Base-by-base conservation (phyloP, 2,329 filamentous ascomycete species). In the Fusarium begoniae region DNA sequence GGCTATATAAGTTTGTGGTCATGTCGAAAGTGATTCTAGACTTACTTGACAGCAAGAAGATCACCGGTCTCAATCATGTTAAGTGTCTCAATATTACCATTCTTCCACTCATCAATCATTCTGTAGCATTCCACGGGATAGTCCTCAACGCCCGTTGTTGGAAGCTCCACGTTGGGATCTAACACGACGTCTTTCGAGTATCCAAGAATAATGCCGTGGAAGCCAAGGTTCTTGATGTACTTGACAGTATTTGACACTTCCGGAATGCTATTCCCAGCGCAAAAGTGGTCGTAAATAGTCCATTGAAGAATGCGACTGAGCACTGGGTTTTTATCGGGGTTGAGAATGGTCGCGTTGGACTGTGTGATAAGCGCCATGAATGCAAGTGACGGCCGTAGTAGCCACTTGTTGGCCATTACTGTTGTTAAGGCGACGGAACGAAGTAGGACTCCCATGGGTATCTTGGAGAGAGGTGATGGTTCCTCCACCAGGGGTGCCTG, bases 21-120 rank as follows among this genome's bases (percentile, higher is more conserved):
- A 35, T 35, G 32, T 35, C 14, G 32, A 35, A 2, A 35, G 32
- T 35, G 32, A 17, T 2, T 17, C 8, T 35, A 17, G 17, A 37
- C 17, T 74, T 75, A 86, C 82, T 92, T 92, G 44, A 91, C 79
- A 1, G 89, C 89, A 1, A 91, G 85, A 69, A 90, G 90, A 63
- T 91, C 90, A 4, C 87, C 84, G 0, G 64, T 38, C 12, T 76
- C 83, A 7, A 87, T 82, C 84, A 89, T 87, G 18, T 85, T 82
- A 3, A 90, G 81, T 0, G 88, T 89, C 65, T 85, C 81, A 53
- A 90, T 75, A 11, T 87, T 89, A 8, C 87, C 88, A 32, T 87
- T 81, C 47, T 85, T 81, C 88, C 88, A 90, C 50, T 83, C 78
- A n/a, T 84, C 79, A 1, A 86, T 79, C 13, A 65, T 63, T 1